These are phyloP conservation scores for Penium margaritaceum DNA, from an alignment of 139 green algal genomes.

Conservation along the genomic window DNA sequence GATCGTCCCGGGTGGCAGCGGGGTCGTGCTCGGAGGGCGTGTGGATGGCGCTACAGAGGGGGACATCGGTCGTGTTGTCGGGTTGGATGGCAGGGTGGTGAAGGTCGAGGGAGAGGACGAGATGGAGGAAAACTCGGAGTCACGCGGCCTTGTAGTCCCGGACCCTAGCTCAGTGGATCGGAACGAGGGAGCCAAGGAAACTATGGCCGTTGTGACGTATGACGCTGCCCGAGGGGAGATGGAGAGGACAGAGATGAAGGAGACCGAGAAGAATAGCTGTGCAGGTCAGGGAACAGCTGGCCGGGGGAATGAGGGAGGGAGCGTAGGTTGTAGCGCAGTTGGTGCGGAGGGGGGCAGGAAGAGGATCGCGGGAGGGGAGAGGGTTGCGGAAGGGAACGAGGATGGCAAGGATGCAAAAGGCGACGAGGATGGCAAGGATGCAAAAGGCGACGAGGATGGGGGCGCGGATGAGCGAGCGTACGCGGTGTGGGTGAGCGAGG, in stretches of 20 bases:
- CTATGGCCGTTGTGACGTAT: too few relatives aligned
- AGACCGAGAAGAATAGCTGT: background rate
- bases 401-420: constrained; percentile 9
- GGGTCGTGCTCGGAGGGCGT: too few relatives aligned
- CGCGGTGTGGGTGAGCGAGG: constrained; percentile 67
- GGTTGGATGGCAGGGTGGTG: too few relatives aligned
- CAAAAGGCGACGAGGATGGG: background rate
- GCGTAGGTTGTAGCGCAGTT: background rate
- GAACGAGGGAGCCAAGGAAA: too few relatives aligned
- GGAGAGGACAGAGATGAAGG: background rate
- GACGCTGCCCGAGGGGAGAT: background rate
- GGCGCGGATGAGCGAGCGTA: constrained; percentile 67
- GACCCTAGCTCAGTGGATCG: too few relatives aligned
- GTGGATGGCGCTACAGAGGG: too few relatives aligned
- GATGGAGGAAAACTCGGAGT: too few relatives aligned
- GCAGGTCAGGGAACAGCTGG: background rate
- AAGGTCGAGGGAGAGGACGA: background rate
- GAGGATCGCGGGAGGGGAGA: background rate
- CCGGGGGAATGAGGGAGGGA: constrained; percentile 2
- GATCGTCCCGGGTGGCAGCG: too few relatives aligned
- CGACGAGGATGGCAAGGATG: constrained; percentile 6
- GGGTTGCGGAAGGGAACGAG: background rate
- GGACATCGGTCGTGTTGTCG: too few relatives aligned
- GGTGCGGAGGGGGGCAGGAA: background rate
- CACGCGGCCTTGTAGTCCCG: too few relatives aligned